Evolutionary conservation across 768 basidiomycete genomes (phyloP).

Genomic region (Phylloporus scabripes): DNA sequence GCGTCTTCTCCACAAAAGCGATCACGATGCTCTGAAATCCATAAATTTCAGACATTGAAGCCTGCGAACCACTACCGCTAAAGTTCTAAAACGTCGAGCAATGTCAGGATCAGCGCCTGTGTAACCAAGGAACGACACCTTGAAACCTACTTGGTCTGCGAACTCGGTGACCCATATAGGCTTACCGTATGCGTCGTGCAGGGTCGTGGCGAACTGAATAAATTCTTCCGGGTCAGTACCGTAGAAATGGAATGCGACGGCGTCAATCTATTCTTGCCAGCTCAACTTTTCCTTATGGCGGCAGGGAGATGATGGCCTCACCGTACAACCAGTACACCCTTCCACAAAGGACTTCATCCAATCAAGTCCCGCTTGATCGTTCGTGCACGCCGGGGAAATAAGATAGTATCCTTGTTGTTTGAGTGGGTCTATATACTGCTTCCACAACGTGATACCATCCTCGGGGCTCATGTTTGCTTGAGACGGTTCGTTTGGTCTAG

Average conservation of each 20-base stretch:
- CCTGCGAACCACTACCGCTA: constrained; percentile 38
- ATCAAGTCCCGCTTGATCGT: constrained; percentile 50
- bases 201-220: constrained; percentile 44
- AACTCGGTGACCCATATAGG: constrained; percentile 65
- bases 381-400: constrained; percentile 66
- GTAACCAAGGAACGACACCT: neutral
- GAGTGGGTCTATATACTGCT: constrained; percentile 58
- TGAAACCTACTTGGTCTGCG: constrained; percentile 51
- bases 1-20: constrained; percentile 41
- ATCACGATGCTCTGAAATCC: constrained; percentile 44
- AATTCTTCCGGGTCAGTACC: constrained; percentile 47
- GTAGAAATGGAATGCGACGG: constrained; percentile 70
- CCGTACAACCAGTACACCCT: constrained; percentile 48
- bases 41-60: constrained; percentile 36
- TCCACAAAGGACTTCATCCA: constrained; percentile 64
- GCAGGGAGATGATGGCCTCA: constrained; percentile 29
- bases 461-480: constrained; percentile 61
- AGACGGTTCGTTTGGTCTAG: constrained; percentile 61
- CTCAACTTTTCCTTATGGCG: neutral
- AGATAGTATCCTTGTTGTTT: constrained; percentile 53
- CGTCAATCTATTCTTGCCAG: constrained; percentile 45
- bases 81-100: constrained; percentile 42
- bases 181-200: constrained; percentile 42
- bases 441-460: constrained; percentile 56
- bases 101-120: neutral